Base-by-base conservation (phyloP, 768 basidiomycete genomes). In the Sarcomyxa edulis region DNA sequence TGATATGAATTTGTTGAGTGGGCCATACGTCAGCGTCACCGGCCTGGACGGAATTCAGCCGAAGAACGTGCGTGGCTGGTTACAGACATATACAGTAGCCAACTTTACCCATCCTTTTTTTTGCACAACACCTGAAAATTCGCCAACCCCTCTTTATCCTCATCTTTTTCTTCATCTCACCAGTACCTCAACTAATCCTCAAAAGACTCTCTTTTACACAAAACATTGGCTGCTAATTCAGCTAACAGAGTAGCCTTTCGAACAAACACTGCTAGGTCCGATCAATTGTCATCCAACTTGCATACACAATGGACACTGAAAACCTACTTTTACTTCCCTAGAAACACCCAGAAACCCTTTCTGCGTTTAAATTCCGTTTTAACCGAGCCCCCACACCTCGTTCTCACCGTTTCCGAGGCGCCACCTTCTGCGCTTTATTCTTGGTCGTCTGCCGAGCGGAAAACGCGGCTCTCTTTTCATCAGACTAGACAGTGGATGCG, bases 21-120 rank as follows among this genome's bases (percentile, higher is more conserved):
- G n/a, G n/a, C n/a, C n/a, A n/a, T n/a, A n/a, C n/a, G n/a, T n/a
- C n/a, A n/a, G n/a, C n/a, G n/a, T 12, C 26, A n/a, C 26, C 26
- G 26, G 26, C n/a, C n/a, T 35, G 42, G 45, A 55, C 47, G 48
- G 20, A n/a, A n/a, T 43, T 35, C 35, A 52, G 61, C 68, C 69
- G 70, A 73, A 50, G 64, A 74, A 76, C 74, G 74, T 76, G 71
- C 72, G 74, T 68, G 62, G 28, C 16, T 27, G 26, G 26, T 4
- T 16, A n/a, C n/a, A 30, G 16, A 27, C 12, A 16, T 9, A 16
- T 30, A 30, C 12, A 16, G 12, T 16, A 12, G 28, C 28, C 28
- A 30, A 30, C 16, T 12, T 4, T 5, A 5, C 8, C 28, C 28
- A 12, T 8, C n/a, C n/a, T 30, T 8, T 30, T 30, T 30, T 30